Evolutionary conservation across 176 grass and related monocot species (phyloP).

Genomic region (Triticum timopheevii): DNA sequence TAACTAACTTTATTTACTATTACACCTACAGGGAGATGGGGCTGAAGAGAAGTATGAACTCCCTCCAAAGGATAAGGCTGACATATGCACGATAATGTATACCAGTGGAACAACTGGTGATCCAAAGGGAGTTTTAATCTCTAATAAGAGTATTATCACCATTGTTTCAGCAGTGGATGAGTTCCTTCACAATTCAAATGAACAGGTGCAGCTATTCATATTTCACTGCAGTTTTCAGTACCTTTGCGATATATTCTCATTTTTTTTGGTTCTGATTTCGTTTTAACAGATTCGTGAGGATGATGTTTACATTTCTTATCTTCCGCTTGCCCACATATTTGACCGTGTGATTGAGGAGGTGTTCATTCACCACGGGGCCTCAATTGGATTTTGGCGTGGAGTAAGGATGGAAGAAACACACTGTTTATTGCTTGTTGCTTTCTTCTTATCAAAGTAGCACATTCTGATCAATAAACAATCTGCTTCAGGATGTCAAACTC

Average conservation of each 20-base stretch:
- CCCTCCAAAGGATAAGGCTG: conserved; percentile 64
- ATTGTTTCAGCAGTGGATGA: conserved; percentile 63
- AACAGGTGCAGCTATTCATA: conserved; percentile 40
- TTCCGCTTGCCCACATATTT: conserved; percentile 96
- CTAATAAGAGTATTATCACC: conserved; percentile 86
- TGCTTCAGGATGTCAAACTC: conserved; percentile 84
- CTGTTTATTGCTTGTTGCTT: neutral
- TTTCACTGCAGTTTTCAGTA: neutral
- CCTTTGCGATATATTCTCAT: neutral
- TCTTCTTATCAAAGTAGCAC: neutral
- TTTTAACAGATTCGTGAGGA: conserved; percentile 53
- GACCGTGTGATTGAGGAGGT: conserved; percentile 89
- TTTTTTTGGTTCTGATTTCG: conserved; percentile 16
- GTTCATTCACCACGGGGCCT: conserved; percentile 82
- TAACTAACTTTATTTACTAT: conserved; percentile 4
- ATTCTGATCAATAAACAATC: conserved; percentile 27
- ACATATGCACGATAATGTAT: conserved; percentile 98
- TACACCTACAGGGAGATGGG: conserved; percentile 62
- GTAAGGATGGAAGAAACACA: conserved; percentile 46
- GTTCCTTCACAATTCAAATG: conserved; percentile 57
- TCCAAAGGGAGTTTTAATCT: conserved; percentile 89
- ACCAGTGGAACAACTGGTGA: conserved; percentile 98
- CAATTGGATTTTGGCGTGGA: conserved; percentile 98
- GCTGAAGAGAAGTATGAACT: conserved; percentile 71
- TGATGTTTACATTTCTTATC: conserved; percentile 88